phyloP scores from a whole-genome alignment of 2,329 filamentous ascomycete genomes.

The Beauveria asiatica region DNA sequence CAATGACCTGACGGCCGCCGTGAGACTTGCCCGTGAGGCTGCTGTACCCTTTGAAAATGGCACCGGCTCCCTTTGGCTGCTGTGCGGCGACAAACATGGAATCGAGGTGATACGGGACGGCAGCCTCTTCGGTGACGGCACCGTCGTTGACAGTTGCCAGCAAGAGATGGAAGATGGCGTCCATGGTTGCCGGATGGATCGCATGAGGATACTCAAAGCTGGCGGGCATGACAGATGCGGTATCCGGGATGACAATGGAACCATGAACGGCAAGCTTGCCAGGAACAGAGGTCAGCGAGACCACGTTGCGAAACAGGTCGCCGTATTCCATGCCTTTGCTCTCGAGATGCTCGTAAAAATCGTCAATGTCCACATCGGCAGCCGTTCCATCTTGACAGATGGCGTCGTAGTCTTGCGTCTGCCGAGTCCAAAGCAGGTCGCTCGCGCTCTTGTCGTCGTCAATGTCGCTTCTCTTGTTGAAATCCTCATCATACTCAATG shows the following conservation, averaged over 20 bases:
- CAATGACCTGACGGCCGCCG: conserved; percentile 2
- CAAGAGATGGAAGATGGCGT: conserved; percentile 37
- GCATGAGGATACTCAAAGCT: conserved; percentile 34
- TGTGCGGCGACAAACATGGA: conserved; percentile 21
- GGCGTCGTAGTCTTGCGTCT: background rate
- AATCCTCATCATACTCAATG: background rate
- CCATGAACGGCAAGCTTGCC: background rate
- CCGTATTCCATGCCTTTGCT: conserved; percentile 15
- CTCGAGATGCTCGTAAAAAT: conserved; percentile 14
- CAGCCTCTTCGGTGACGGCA: background rate
- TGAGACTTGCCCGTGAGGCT: background rate
- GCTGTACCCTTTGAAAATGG: background rate
- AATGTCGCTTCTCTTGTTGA: background rate
- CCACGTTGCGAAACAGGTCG: conserved; percentile 14
- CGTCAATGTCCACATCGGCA: background rate
- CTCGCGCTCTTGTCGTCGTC: background rate
- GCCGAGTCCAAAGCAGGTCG: background rate
- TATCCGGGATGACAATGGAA: conserved; percentile 25
- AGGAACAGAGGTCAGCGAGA: background rate
- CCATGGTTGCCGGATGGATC: conserved; percentile 41
- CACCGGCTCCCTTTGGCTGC: background rate
- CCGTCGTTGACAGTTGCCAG: conserved; percentile 19
- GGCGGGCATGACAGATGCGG: conserved; percentile 32
- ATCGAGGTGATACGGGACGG: conserved; percentile 17
- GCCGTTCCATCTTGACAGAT: background rate